These are phyloP conservation scores for Cytospora mali DNA, from an alignment of 2,329 filamentous ascomycete species.

Conservation along the genomic window DNA sequence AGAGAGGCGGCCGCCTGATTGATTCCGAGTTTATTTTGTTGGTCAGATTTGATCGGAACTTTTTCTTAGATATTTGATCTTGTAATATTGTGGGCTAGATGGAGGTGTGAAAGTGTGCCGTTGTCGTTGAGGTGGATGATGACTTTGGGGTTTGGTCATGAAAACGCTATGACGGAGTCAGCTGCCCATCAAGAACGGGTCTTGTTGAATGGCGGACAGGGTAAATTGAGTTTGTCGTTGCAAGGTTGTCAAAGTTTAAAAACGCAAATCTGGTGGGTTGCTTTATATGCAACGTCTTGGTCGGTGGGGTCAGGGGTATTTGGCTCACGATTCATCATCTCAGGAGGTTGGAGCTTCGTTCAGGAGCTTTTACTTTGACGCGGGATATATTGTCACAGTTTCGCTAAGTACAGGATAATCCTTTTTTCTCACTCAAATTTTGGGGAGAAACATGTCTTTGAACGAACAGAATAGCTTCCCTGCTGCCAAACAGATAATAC, in stretches of 20 bases:
- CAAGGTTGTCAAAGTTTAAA: not conserved
- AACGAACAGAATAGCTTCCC: conserved; percentile 10
- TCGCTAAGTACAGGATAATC: conserved; percentile 18
- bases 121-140: too few species aligned
- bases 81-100: not conserved
- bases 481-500: not conserved
- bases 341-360: not conserved
- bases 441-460: conserved; percentile 1
- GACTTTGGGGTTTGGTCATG: not conserved
- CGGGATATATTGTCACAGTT: conserved; percentile 18
- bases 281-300: not conserved
- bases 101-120: too few species aligned
- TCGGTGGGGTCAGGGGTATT: not conserved
- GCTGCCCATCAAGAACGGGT: not conserved
- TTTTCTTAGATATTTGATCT: not conserved
- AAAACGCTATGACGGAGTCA: not conserved
- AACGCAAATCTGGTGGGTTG: not conserved
- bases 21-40: not conserved
- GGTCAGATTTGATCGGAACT: not conserved
- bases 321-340: not conserved
- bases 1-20: not conserved
- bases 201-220: conserved; percentile 8
- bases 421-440: not conserved
- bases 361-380: not conserved
- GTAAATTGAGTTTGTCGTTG: conserved; percentile 6